Conservation (phyloP, 345 rosid species). For the Syzygium aqueum region DNA sequence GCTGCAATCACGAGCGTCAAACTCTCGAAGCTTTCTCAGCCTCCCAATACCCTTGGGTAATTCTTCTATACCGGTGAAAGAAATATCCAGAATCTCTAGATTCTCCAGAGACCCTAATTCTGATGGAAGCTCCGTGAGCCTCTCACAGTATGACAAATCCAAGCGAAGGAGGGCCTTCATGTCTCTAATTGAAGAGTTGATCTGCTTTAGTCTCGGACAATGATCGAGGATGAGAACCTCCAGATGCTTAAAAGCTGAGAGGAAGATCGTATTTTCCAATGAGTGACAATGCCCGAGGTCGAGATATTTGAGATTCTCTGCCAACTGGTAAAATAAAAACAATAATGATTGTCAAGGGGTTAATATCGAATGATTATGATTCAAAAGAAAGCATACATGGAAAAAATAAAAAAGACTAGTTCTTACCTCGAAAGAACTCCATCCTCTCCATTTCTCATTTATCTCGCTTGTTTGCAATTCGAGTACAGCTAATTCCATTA, state of each 20-base stretch:
- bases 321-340: background rate
- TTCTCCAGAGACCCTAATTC: no score
- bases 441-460: no score
- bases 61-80: background rate
- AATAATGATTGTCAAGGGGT: background rate
- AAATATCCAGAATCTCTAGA: no score
- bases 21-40: background rate
- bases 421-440: no score
- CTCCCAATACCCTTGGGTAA: background rate
- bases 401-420: no score
- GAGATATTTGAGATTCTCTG: background rate
- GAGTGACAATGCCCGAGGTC: fast-evolving
- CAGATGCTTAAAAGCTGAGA: background rate
- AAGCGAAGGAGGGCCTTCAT: background rate
- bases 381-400: background rate
- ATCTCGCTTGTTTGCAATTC: fast-evolving
- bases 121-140: no score
- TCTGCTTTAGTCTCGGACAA: fast-evolving
- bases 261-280: background rate
- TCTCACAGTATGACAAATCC: no score
- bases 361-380: background rate
- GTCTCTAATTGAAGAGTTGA: background rate
- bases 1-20: fast-evolving
- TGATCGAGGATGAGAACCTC: fast-evolving
- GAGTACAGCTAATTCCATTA: no score